Evolutionary conservation across 2,329 filamentous ascomycete species (phyloP).

Genomic region (Fusarium duplospermum): DNA sequence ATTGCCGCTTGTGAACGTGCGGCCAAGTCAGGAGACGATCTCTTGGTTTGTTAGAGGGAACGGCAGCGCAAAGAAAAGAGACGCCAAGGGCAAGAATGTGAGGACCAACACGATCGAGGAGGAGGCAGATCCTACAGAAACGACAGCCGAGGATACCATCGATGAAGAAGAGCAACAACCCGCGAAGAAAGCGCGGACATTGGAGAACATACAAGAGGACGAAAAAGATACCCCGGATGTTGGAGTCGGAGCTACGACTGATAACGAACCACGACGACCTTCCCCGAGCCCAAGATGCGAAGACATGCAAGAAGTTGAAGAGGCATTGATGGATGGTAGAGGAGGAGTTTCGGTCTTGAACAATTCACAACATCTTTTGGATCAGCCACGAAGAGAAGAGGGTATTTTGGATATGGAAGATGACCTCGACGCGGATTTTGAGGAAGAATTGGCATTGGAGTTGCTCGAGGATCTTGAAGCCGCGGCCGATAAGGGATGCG

Average conservation of each 20-base stretch:
- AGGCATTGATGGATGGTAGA: neutral
- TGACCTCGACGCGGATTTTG: constrained; percentile 41
- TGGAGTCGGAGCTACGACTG: neutral
- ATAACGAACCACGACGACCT: neutral
- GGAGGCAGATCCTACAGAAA: neutral
- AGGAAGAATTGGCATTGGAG: constrained; percentile 43
- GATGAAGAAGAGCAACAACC: constrained; percentile 1
- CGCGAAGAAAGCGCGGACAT: constrained; percentile 5
- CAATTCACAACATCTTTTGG: neutral
- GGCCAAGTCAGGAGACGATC: constrained; percentile 69
- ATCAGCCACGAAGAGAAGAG: neutral
- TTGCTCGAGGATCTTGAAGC: constrained; percentile 40
- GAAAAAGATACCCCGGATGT: constrained; percentile 22
- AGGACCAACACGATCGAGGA: constrained; percentile 8
- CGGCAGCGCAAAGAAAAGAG: constrained; percentile 47
- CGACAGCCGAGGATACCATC: neutral
- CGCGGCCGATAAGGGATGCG: constrained; percentile 8
- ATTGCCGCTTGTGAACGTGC: constrained; percentile 64
- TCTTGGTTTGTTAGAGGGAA: constrained; percentile 61
- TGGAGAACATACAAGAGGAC: constrained; percentile 18
- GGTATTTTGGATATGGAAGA: constrained; percentile 34
- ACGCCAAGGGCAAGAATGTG: constrained; percentile 34
- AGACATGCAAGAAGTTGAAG: neutral
- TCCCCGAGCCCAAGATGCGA: neutral
- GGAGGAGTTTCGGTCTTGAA: neutral